phyloP scores from a whole-genome alignment of 306 rosid species.

The Dalbergia oliveri region DNA sequence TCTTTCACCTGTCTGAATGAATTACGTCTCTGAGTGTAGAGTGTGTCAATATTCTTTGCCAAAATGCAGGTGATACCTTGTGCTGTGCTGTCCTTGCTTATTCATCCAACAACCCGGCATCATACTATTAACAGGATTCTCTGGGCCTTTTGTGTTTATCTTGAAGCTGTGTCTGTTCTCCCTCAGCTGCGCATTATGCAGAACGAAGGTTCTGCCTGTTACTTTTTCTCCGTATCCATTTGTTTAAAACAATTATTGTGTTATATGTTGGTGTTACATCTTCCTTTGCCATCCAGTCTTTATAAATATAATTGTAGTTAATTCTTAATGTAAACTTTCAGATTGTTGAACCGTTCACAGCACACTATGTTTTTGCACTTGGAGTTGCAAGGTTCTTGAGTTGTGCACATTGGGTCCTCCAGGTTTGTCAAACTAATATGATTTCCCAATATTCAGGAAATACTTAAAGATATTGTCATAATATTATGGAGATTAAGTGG shows the following conservation, averaged over 20 bases:
- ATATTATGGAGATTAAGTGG: slow-evolving; percentile 9
- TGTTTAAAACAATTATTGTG: neutral
- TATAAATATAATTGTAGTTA: neutral
- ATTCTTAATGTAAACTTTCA: slow-evolving; percentile 47
- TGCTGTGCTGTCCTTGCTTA: slow-evolving; percentile 56
- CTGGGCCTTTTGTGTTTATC: slow-evolving; percentile 90
- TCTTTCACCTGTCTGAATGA: slow-evolving; percentile 1
- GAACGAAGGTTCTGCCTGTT: slow-evolving; percentile 61
- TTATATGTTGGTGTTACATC: neutral
- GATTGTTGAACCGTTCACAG: slow-evolving; percentile 88
- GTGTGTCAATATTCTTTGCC: slow-evolving; percentile 33
- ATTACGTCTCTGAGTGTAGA: slow-evolving; percentile 19
- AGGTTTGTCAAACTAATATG: slow-evolving; percentile 55
- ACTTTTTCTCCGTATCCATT: slow-evolving; percentile 21
- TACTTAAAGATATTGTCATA: neutral
- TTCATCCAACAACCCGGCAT: slow-evolving; percentile 79
- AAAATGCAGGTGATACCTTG: slow-evolving; percentile 70
- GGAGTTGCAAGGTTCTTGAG: slow-evolving; percentile 89
- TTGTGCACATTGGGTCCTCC: slow-evolving; percentile 89
- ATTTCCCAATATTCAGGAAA: slow-evolving; percentile 10
- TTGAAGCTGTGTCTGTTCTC: slow-evolving; percentile 85
- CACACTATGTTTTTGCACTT: slow-evolving; percentile 83
- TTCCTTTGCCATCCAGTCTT: slow-evolving; percentile 6
- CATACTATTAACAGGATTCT: slow-evolving; percentile 62
- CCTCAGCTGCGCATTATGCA: slow-evolving; percentile 87